These are phyloP conservation scores for Boletus vermiculosoides DNA, from an alignment of 768 basidiomycete genomes.

Conservation along the genomic window DNA sequence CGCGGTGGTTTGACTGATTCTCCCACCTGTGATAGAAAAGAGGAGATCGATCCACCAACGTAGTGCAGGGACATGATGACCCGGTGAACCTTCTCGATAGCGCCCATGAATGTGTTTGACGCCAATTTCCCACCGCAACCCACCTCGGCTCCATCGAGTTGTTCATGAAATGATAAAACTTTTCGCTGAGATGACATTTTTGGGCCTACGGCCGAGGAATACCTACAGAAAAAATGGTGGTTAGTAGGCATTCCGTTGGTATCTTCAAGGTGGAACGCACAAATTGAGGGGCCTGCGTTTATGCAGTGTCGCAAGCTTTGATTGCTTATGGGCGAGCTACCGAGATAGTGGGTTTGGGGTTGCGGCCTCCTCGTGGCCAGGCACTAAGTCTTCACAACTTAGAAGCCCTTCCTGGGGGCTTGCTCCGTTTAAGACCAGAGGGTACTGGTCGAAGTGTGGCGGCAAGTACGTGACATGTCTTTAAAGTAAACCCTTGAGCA, in stretches of 20 bases:
- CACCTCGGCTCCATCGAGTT: background rate
- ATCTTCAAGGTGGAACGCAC: background rate
- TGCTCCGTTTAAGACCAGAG: background rate
- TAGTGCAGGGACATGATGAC: background rate
- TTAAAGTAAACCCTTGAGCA: background rate
- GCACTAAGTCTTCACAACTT: background rate
- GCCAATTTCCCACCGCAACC: background rate
- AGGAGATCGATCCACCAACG: slow-evolving; percentile 11
- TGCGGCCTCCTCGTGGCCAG: background rate
- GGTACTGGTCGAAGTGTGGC: too few species aligned
- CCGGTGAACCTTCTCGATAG: slow-evolving; percentile 7
- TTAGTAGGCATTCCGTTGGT: background rate
- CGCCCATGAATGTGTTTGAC: background rate
- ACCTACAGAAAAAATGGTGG: background rate
- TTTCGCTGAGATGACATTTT: background rate
- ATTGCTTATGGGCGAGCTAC: background rate
- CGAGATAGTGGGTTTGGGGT: background rate
- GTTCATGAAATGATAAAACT: too few species aligned
- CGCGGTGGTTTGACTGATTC: background rate
- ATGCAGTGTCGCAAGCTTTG: background rate
- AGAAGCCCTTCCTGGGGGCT: background rate
- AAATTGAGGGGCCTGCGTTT: background rate
- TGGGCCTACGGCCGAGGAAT: background rate
- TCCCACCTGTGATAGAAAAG: slow-evolving; percentile 1
- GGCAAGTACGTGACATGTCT: background rate